Evolutionary conservation across 371 early-diverging fungal genomes (phyloP).

Genomic region (Circinella umbellata): DNA sequence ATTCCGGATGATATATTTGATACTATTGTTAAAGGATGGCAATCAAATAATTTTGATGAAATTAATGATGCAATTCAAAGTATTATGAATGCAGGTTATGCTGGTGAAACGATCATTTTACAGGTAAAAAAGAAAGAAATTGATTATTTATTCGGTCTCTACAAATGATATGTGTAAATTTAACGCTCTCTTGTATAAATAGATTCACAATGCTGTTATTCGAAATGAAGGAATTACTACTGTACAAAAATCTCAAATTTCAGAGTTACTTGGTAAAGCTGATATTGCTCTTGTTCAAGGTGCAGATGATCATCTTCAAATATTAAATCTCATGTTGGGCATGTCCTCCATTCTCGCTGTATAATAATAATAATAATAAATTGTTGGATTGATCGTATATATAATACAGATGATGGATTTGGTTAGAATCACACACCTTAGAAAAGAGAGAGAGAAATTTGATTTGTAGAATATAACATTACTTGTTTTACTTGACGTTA

Average conservation of each 20-base stretch:
- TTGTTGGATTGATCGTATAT: too few relatives aligned
- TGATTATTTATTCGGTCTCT: background rate
- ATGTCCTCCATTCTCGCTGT: slow-evolving; percentile 48
- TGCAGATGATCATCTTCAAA: slow-evolving; percentile 88
- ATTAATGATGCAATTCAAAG: slow-evolving; percentile 57
- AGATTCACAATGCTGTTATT: slow-evolving; percentile 67
- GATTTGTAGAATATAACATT: too few relatives aligned
- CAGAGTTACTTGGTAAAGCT: slow-evolving; percentile 20
- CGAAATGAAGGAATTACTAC: slow-evolving; percentile 62
- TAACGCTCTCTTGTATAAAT: background rate
- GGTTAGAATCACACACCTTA: too few relatives aligned
- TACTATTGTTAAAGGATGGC: slow-evolving; percentile 58
- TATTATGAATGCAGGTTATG: slow-evolving; percentile 75
- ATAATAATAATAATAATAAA: background rate
- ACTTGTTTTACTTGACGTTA: too few relatives aligned
- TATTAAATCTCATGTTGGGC: slow-evolving; percentile 67
- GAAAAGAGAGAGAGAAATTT: too few relatives aligned
- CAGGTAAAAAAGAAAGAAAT: slow-evolving; percentile 49
- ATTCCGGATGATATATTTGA: slow-evolving; percentile 69
- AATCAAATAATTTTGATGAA: slow-evolving; percentile 31
- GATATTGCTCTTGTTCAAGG: slow-evolving; percentile 86
- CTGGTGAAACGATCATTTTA: slow-evolving; percentile 71
- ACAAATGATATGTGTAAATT: too few relatives aligned
- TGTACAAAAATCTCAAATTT: slow-evolving; percentile 46
- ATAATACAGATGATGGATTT: too few relatives aligned